A percentile compares a stretch with the other conserved stretches of the same genome.
These are phyloP conservation scores for Chiua virens DNA, from an alignment of 768 basidiomycete species.

Conservation along the genomic window DNA sequence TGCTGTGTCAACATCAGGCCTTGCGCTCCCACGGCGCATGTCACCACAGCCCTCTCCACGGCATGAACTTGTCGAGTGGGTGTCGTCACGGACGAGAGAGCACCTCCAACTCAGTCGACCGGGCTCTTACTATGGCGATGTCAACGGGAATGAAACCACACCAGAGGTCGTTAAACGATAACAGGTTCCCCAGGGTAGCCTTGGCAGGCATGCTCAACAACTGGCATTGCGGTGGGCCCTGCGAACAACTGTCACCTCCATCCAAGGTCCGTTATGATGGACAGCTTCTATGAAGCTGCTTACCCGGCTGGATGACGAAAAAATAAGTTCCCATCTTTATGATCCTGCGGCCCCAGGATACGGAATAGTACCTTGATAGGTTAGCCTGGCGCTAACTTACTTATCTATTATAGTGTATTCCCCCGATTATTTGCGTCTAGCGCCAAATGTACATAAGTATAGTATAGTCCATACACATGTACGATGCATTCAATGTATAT, in stretches of 20 bases:
- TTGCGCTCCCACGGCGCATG: slow-evolving; percentile 21
- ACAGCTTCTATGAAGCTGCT: slow-evolving; percentile 1
- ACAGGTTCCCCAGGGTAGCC: slow-evolving; percentile 2
- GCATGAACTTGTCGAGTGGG: slow-evolving; percentile 25
- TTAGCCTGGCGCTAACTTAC: slow-evolving; percentile 20
- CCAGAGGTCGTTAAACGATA: slow-evolving; percentile 8
- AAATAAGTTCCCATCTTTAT: slow-evolving; percentile 10
- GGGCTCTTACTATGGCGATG: slow-evolving; percentile 28
- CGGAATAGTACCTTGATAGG: slow-evolving; percentile 4
- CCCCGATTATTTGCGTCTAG: slow-evolving; percentile 11
- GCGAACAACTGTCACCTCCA: slow-evolving; percentile 6
- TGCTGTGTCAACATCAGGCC: slow-evolving; percentile 9
- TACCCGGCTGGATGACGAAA: slow-evolving; percentile 7
- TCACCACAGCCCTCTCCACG: slow-evolving; percentile 32
- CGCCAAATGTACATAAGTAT: slow-evolving; percentile 21
- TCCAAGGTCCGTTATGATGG: slow-evolving; percentile 8
- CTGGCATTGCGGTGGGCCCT: slow-evolving; percentile 4
- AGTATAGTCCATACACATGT: slow-evolving; percentile 3
- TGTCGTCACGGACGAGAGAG: slow-evolving; percentile 19
- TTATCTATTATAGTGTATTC: slow-evolving; percentile 27
- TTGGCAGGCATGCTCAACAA: slow-evolving; percentile 7
- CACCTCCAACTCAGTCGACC: slow-evolving; percentile 12
- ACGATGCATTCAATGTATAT: not conserved
- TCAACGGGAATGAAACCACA: slow-evolving; percentile 31
- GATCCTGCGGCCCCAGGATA: slow-evolving; percentile 9